Evolutionary conservation across 2,329 filamentous ascomycete genomes (phyloP), one percentile per base, ranked within the genome.

Genomic region (Botrytis porri): DNA sequence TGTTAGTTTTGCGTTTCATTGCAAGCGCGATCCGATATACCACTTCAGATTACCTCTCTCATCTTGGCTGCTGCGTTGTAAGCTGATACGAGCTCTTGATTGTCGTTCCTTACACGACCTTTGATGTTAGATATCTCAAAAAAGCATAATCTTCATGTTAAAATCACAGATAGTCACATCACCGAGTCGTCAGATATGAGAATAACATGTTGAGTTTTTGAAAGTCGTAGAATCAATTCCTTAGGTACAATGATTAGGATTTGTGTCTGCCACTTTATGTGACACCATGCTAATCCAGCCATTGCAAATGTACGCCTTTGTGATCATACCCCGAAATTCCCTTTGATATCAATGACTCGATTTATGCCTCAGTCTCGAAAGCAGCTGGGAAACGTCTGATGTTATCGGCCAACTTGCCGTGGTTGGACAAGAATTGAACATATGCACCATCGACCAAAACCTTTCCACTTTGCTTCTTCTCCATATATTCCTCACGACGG

Each of bases 381-480:
- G 96, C 96, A 77, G 93, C 92, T 81, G 96, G 96, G 93, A 98
- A 99, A 81, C 93, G 90, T 86, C 90, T 91, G 83, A 99, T 91
- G 92, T 99, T 99, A 80, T 92, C 80, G 84, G 88, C 89, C 79
- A 99, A 87, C 81, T 86, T 88, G 82, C 96, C 96, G 87, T 97
- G 92, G 90, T 97, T 97, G 87, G 89, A 89, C 82, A 98, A 91
- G 93, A 99, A 99, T 89, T 99, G 94, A 81, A 99, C 96, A 88
- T 99, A 99, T 82, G 96, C 96, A 91, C 96, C 96, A 82, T 99
- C 96, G 81, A 97, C 92, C 89, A 95, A 93, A 87, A 99, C 92
- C 84, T 90, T 92, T 84, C 96, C 96, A 82, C 92, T 92, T 84
- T 94, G 89, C 90, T 97, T 97, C 88, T 95, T 93, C 86, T 94